Evolutionary conservation across 306 rosid species (phyloP), one percentile per base, ranked within the genome.

Genomic region (Quercus mongolica): DNA sequence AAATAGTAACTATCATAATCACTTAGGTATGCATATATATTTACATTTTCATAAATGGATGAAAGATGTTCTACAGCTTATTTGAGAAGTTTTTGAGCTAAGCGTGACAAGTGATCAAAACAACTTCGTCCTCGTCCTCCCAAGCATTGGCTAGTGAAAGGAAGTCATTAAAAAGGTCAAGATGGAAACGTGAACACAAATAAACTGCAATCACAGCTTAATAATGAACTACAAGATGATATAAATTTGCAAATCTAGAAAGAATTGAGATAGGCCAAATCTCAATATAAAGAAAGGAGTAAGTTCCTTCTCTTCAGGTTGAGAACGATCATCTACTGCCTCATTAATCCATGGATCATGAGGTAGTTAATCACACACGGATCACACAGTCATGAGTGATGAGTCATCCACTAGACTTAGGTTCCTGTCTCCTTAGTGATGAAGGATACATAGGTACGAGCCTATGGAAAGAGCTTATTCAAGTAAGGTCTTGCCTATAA

Each of bases 51-150:
- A 81, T 23, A 64, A 44, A 58, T 69, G 35, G 73, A 71, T 70
- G 25, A 12, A 67, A 80, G 70, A 73, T 35, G 56, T 64, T 79
- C 85, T 92, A 92, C 99, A 95, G 90, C 85, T 95, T 93, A 78
- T 91, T 86, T 65, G 79, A 6, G 83, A 95, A 90, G 81, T 80
- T 92, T 56, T 87, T 92, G 74, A 90, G 92, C 88, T 92, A 1
- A 52, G 91, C 67, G 65, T 97, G 99, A 85, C 98, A 91, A 3
- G 99, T 91, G 85, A 92, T 90, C 80, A 95, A 67, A 86, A 95
- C 97, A 83, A 95, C 87, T 79, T 91, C 99, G n/a, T 95, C 97
- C 70, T 74, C 99, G 74, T 95, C 99, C 92, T 95, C 99, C 99
- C 99, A 95, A 51, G 98, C 99, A 86, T 95, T 95, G 78, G 97